Conservation (phyloP, 495 filamentous ascomycete genomes). For the Penicillium salamii region DNA sequence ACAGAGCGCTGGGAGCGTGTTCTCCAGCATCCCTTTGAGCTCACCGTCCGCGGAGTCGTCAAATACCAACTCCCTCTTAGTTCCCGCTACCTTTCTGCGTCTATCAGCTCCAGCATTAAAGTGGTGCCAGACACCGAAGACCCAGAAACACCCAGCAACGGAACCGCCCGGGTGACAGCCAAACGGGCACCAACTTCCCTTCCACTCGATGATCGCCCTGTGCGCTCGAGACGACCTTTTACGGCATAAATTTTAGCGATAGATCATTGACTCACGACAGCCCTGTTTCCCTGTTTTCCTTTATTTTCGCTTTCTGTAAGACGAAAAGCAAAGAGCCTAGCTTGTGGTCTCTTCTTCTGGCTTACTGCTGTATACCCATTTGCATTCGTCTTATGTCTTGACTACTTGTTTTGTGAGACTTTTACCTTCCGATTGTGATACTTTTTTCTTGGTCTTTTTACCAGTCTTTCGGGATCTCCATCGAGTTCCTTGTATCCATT, state of each 20-base stretch:
- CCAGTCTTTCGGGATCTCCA: no score
- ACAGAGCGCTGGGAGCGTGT: slow-evolving; percentile 90
- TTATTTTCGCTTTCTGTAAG: slow-evolving; percentile 14
- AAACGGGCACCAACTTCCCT: slow-evolving; percentile 5
- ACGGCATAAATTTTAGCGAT: slow-evolving; percentile 31
- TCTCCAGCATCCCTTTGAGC: slow-evolving; percentile 82
- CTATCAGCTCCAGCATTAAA: slow-evolving; percentile 50
- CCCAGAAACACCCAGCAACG: slow-evolving; percentile 19
- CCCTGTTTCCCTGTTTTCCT: slow-evolving; percentile 10
- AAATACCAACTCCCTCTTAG: slow-evolving; percentile 86
- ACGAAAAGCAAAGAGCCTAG: slow-evolving; percentile 11
- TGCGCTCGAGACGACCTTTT: slow-evolving; percentile 24
- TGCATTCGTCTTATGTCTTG: slow-evolving; percentile 3
- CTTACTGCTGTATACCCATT: neutral
- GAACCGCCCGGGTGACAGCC: slow-evolving; percentile 25
- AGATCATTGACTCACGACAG: slow-evolving; percentile 29
- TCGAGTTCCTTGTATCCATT: no score
- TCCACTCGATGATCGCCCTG: slow-evolving; percentile 7
- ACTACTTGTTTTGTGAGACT: slow-evolving; percentile 4
- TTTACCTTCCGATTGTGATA: no score
- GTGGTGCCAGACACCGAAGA: slow-evolving; percentile 48
- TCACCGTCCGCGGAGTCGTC: slow-evolving; percentile 85
- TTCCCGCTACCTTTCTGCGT: slow-evolving; percentile 56
- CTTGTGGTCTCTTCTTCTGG: neutral
- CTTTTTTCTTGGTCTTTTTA: no score